phyloP scores from a whole-genome alignment of 345 rosid genomes.

The Murraya paniculata region DNA sequence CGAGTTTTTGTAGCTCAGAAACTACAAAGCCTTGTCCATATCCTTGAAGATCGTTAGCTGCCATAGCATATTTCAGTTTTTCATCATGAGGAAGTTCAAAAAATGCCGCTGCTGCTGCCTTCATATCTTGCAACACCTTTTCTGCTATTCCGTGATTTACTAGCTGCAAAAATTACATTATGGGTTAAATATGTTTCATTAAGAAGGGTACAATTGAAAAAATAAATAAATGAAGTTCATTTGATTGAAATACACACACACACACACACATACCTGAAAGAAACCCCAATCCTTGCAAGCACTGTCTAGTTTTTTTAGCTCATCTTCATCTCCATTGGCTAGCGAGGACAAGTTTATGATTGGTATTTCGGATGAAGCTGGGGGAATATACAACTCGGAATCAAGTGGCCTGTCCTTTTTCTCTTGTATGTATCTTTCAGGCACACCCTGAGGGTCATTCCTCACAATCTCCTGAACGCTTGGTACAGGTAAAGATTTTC shows the following conservation, averaged over 20 bases:
- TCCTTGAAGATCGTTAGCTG: conserved; percentile 20
- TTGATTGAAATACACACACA: neutral
- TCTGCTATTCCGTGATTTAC: conserved; percentile 18
- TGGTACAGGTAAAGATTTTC: conserved; percentile 21
- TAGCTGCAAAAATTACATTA: conserved; percentile 11
- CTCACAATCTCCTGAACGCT: conserved; percentile 24
- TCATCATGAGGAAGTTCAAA: conserved; percentile 30
- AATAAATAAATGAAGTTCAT: too few relatives aligned
- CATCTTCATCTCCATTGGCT: conserved; percentile 18
- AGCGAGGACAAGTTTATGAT: conserved; percentile 25
- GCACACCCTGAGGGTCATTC: conserved; percentile 13
- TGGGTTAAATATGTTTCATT: neutral
- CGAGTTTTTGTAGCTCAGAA: conserved; percentile 31
- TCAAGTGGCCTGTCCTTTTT: conserved; percentile 8
- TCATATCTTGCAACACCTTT: conserved; percentile 13
- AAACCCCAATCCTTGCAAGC: conserved; percentile 41
- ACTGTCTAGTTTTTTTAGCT: conserved; percentile 21
- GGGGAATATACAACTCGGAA: neutral
- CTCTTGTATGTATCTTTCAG: conserved; percentile 21
- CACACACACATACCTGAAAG: conserved; percentile 21
- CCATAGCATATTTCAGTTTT: conserved; percentile 26
- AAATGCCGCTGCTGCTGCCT: conserved; percentile 20
- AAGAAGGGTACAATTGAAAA: too few relatives aligned
- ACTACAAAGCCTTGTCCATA: conserved; percentile 27
- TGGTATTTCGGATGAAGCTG: conserved; percentile 5